Evolutionary conservation across 208 protist species (phyloP), one percentile per base, ranked within the genome.

Genomic region (Acanthamoeba sp.): DNA sequence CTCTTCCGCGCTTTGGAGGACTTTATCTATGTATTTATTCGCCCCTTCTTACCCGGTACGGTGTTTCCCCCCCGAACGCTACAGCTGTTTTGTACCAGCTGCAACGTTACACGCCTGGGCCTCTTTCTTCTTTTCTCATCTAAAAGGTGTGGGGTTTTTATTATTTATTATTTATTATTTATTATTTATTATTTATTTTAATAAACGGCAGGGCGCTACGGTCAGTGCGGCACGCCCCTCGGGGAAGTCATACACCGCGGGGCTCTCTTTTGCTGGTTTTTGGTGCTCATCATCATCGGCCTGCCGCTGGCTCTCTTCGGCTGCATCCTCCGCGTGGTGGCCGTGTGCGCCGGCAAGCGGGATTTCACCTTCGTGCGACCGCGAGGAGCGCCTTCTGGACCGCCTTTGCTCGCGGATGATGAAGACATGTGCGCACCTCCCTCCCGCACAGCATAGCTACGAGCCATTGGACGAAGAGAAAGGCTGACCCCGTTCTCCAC

Each of bases 311-410:
- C 40, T 50, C 71, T 82, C 38, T 50, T 82, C 27, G 71, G 71
- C 18, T 38, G 32, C 40, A 22, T 82, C 38, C 40, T 82, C 16
- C 71, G 71, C 71, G 38, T 82, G 24, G 27, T 82, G 71, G 71
- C 71, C 18, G 71, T 82, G 18, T 29, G 38, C 24, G 38, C 29
- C 24, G 71, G 71, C 18, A 82, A 82, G 20, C 45, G 29, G 18
- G 71, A 82, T 34, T 50, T 82, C 71, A 82, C 71, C 38, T 82
- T 82, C 38, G 40, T 82, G 2, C 71, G 71, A n/a, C 71, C 71
- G 14, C 18, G 71, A 45, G 40, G 71, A 1, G 50, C 50, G 18
- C 36, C 22, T 4, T n/a, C 5, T 4, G 36, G 20, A 4, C 62
- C 62, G 4, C 62, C 62, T 71, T 36, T 34, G 32, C 62, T 71